These are phyloP conservation scores for Chlamydomonas incerta DNA, from an alignment of 139 green algal species.

Conservation along the genomic window DNA sequence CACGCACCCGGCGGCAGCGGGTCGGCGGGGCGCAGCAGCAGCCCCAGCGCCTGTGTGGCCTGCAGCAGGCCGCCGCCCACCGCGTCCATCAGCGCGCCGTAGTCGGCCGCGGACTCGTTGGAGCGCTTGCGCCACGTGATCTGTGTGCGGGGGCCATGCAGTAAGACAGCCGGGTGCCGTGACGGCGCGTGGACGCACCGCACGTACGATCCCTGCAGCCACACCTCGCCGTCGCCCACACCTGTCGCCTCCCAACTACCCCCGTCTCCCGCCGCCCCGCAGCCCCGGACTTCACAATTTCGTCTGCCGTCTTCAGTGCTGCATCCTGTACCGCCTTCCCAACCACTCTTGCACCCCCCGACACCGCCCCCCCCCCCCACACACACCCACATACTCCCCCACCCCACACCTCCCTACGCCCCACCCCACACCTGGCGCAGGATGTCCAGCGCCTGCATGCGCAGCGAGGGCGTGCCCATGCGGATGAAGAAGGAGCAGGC, in stretches of 20 bases:
- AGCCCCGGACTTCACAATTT: no score
- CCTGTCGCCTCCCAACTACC: no score
- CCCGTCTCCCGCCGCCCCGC: no score
- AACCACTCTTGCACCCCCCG: no score
- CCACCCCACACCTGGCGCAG: conserved; percentile 63
- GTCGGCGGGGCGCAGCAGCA: conserved; percentile 53
- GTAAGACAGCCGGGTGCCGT: not conserved
- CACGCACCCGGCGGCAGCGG: conserved; percentile 39
- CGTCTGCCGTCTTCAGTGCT: no score
- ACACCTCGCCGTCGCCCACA: no score
- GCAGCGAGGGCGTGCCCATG: conserved; percentile 39
- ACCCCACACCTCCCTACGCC: not conserved
- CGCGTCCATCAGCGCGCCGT: conserved; percentile 63
- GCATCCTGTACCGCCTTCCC: no score
- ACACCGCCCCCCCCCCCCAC: no score
- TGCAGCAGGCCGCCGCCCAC: conserved; percentile 57
- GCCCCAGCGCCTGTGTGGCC: conserved; percentile 46
- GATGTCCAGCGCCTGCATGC: conserved; percentile 69
- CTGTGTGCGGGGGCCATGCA: no score
- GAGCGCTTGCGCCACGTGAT: conserved; percentile 58
- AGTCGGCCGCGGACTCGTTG: conserved; percentile 65
- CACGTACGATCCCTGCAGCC: no score
- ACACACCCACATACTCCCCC: no score
- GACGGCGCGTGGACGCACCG: not conserved
- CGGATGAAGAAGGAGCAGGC: conserved; percentile 74